Percentiles rank a stretch among this genome's conserved stretches.
Evolutionary conservation across 192 early-diverging fungal species (phyloP).

Genomic region (Coemansia sp.): DNA sequence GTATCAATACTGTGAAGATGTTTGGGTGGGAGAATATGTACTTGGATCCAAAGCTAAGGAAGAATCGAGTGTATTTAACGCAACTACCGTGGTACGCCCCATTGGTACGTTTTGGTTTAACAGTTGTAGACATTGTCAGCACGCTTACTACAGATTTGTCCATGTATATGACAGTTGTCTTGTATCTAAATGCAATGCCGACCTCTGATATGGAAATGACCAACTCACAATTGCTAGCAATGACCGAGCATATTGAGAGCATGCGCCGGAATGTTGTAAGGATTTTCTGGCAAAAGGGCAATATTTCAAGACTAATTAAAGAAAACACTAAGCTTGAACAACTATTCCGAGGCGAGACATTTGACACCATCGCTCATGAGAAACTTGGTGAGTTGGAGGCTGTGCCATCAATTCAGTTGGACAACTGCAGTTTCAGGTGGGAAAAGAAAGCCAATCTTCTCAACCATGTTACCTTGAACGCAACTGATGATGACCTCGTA

Average conservation of each 20-base stretch:
- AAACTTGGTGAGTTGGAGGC: not conserved
- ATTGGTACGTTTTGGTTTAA: not conserved
- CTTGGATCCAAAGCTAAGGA: not conserved
- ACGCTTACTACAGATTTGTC: not conserved
- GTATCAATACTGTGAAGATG: conserved; percentile 4
- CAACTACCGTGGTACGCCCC: conserved; percentile 3
- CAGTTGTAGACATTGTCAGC: not conserved
- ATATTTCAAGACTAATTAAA: not conserved
- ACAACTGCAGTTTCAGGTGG: conserved; percentile 2
- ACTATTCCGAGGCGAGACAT: not conserved
- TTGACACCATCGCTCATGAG: not conserved
- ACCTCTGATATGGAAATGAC: not conserved
- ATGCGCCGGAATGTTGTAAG: not conserved
- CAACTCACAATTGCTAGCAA: not conserved
- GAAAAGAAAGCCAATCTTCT: not conserved
- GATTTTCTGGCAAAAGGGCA: no score
- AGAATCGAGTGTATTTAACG: not conserved
- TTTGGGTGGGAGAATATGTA: conserved; percentile 12
- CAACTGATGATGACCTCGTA: conserved; percentile 61
- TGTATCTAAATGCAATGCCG: not conserved
- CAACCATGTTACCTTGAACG: conserved; percentile 52
- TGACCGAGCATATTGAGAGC: not conserved
- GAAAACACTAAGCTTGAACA: not conserved
- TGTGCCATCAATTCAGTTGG: not conserved
- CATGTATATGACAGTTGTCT: not conserved